Evolutionary conservation across 176 grass and related monocot genomes (phyloP), one percentile per base, ranked within the genome.

Genomic region (Musa troglodytarum): DNA sequence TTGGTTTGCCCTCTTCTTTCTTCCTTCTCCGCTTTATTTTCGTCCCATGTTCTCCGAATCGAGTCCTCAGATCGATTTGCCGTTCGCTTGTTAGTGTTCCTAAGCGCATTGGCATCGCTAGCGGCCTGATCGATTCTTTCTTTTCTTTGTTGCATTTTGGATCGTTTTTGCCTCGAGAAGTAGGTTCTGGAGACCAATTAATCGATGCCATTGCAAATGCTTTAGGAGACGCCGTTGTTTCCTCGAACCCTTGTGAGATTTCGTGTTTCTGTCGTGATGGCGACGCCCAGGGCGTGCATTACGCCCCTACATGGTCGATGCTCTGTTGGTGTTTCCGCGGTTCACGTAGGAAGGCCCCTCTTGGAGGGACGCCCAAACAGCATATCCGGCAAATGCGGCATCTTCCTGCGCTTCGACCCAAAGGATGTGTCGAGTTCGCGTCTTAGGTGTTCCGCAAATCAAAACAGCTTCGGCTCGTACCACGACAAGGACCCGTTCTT

Each of bases 401-500:
- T 15, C 19, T 19, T 10, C n/a, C 52, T 19, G 16, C 1, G 24
- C 55, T 75, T 34, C 1, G 26, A 54, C 34, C 23, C 14, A 51
- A 74, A 23, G 72, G 54, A 54, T 34, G 14, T 74, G 34, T 49
- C 13, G 54, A 29, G 72, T 34, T 75, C 23, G 58, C 54, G 73
- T 15, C 25, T 75, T 49, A 57, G 54, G 61, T 75, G 73, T 58
- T 75, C 73, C 12, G 73, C 73, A 6, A 75, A 75, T 5, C 59
- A 24, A 1, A 75, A 57, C 8, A 56, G 10, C 73, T 58, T 59
- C 55, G n/a, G 73, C 24, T 75, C 73, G n/a, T 61, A 75, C 54
- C 73, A 52, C 8, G 55, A 75, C 23, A 58, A 75, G 8, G 73
- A 75, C 43, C 73, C 73, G 7, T 75, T 75, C 54, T 75, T 75